phyloP scores from a whole-genome alignment of 2,329 filamentous ascomycete genomes.

The Trichocomaceae sp. region DNA sequence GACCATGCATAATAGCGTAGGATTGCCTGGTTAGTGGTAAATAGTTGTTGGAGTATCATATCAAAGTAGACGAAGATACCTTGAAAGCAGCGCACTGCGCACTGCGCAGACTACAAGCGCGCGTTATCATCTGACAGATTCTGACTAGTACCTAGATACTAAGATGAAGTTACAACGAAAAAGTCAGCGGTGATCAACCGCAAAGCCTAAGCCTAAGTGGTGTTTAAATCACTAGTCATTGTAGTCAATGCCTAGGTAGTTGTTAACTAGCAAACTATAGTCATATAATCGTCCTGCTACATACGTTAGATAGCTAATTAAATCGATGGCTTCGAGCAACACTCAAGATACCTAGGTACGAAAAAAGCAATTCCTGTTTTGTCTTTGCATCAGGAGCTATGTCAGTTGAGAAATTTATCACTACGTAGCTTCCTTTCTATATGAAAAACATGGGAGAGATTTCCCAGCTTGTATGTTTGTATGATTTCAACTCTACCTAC shows the following conservation, averaged over 20 bases:
- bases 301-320: not conserved
- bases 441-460: no score
- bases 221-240: not conserved
- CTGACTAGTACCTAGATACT: no score
- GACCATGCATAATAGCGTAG: not conserved
- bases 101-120: no score
- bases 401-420: not conserved
- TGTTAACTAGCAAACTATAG: not conserved
- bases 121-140: no score
- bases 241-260: not conserved
- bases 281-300: not conserved
- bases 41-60: not conserved
- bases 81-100: not conserved
- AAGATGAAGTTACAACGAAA: not conserved
- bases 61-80: not conserved
- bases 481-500: no score
- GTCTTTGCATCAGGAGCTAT: not conserved
- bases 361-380: not conserved
- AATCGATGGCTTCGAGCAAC: not conserved
- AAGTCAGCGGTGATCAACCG: not conserved
- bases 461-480: no score
- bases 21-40: not conserved
- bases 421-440: no score
- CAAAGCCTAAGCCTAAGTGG: not conserved
- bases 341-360: not conserved